Evolutionary conservation across 108 stramenopile species (phyloP), one percentile per base, ranked within the genome.

Genomic region (Fistulifera pelliculosa): DNA sequence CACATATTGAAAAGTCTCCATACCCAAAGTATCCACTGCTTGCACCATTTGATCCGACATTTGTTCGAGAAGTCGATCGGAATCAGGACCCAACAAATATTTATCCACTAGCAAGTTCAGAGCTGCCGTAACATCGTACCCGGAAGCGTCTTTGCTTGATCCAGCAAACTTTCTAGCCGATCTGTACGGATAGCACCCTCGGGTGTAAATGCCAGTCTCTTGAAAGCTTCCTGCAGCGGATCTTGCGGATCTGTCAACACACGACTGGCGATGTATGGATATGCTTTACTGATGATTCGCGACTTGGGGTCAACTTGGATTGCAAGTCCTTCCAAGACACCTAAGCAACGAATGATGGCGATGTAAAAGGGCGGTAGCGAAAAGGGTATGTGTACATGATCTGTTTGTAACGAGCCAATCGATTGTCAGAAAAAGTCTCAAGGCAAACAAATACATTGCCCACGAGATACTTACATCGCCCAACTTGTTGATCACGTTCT

Each of bases 341-440:
- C 96, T 18, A 97, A 65, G 61, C 96, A 97, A 12, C 96, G 85
- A 63, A 97, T 97, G 55, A 97, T 97, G 47, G 93, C 83, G 58
- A 96, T 95, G 75, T 97, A 97, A 62, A 95, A 97, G 16, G 96
- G 96, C 45, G 96, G 96, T 18, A 97, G 63, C 1, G 81, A 82
- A 68, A 97, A 97, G 96, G 96, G 74, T 84, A 97, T 0, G 79
- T 94, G 74, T 97, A 97, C 81, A 97, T 88, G 59, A 97, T 94
- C 31, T 35, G 3, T 8, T 3, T 6, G 3, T 3, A 35, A 8
- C 31, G 31, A 35, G 31, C 8, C 31, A 35, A 35, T 3, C 31
- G 31, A 3, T 6, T 35, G 31, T 35, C 6, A 35, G 31, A 35
- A n/a, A n/a, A 35, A 6, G 31, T 3, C 31, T 6, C 6, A 35